Percentiles rank a stretch among this genome's conserved stretches.
Evolutionary conservation across 495 filamentous ascomycete species (phyloP).

Genomic region (Aspergillus haitiensis): DNA sequence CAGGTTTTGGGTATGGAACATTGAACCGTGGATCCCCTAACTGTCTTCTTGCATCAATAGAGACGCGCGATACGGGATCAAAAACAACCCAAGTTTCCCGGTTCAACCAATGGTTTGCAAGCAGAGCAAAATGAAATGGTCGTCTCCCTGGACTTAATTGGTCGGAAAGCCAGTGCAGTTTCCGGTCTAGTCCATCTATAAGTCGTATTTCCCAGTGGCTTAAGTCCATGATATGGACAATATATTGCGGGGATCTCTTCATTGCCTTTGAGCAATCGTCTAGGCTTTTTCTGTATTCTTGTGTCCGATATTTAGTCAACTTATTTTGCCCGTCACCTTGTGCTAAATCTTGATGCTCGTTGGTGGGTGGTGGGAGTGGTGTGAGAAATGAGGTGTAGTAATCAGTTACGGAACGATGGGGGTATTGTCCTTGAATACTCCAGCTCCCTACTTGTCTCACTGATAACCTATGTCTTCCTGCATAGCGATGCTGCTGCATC

Average conservation of each 20-base stretch:
- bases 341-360: too few species aligned
- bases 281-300: not conserved
- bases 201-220: constrained; percentile 42
- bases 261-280: not conserved
- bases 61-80: constrained; percentile 41
- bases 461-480: too few species aligned
- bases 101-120: constrained; percentile 49
- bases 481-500: too few species aligned
- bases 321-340: too few species aligned
- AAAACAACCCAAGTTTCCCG: constrained; percentile 42
- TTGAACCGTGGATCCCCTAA: constrained; percentile 43
- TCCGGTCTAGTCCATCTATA: constrained; percentile 39
- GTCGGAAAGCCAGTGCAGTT: constrained; percentile 40
- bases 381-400: too few species aligned
- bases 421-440: too few species aligned
- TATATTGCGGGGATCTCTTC: not conserved
- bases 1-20: constrained; percentile 31
- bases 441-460: too few species aligned
- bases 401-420: too few species aligned
- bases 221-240: constrained; percentile 16
- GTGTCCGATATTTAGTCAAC: not conserved
- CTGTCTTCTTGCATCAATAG: constrained; percentile 33
- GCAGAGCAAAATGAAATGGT: constrained; percentile 44
- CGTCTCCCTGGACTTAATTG: constrained; percentile 44
- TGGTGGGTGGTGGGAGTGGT: too few species aligned